These are phyloP conservation scores for Thielaviopsis punctulata DNA, from an alignment of 2,329 filamentous ascomycete species.

Conservation along the genomic window DNA sequence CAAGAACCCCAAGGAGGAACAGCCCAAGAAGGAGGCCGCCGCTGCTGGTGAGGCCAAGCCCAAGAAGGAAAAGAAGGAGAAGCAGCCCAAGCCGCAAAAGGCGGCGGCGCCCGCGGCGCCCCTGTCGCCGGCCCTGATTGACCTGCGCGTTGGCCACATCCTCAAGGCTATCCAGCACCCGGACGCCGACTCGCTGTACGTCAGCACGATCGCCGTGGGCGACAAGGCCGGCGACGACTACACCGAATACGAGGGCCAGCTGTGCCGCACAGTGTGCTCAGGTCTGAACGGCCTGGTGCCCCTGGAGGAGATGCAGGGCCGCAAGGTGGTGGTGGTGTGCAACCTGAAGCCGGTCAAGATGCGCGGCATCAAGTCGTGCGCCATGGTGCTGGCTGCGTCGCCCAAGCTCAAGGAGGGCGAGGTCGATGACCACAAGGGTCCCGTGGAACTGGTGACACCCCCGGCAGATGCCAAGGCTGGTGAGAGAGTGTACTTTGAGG, in stretches of 20 bases:
- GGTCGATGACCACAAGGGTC: slow-evolving; percentile 68
- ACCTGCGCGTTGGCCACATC: slow-evolving; percentile 92
- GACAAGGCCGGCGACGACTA: slow-evolving; percentile 82
- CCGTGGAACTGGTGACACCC: slow-evolving; percentile 80
- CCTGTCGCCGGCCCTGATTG: slow-evolving; percentile 71
- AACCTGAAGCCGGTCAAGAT: slow-evolving; percentile 99
- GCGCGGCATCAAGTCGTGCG: slow-evolving; percentile 61
- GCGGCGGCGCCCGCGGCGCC: slow-evolving; percentile 53
- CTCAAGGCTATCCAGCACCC: slow-evolving; percentile 91
- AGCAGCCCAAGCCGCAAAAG: slow-evolving; percentile 59
- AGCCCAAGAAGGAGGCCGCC: slow-evolving; percentile 26
- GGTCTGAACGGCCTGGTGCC: slow-evolving; percentile 87
- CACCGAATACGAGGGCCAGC: slow-evolving; percentile 74
- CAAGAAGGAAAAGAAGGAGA: slow-evolving; percentile 83
- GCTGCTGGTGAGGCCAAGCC: slow-evolving; percentile 26
- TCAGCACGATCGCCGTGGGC: slow-evolving; percentile 88
- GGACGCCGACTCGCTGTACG: slow-evolving; percentile 88
- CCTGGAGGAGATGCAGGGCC: slow-evolving; percentile 88
- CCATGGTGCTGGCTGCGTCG: slow-evolving; percentile 93
- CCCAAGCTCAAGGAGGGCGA: slow-evolving; percentile 70
- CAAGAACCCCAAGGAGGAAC: slow-evolving; percentile 45
- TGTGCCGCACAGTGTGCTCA: slow-evolving; percentile 90
- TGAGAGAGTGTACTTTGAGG: slow-evolving; percentile 82
- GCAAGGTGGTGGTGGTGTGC: slow-evolving; percentile 88
- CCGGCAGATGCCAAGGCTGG: slow-evolving; percentile 66